Evolutionary conservation across 2,329 filamentous ascomycete genomes (phyloP).

Genomic region (Epichloe sp.): DNA sequence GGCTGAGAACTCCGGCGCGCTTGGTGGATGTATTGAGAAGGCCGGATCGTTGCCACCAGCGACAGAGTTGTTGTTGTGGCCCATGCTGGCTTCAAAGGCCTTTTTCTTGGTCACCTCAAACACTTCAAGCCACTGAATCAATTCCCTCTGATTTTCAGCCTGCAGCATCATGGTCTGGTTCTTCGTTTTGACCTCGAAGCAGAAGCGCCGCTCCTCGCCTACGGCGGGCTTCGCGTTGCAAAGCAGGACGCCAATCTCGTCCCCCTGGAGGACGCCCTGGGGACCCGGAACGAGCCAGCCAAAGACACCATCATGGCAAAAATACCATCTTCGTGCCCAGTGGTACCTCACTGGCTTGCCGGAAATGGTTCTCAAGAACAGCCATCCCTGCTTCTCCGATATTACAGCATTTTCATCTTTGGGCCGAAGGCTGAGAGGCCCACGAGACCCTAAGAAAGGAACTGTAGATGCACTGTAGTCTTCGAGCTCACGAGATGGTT

Average conservation of each 20-base stretch:
- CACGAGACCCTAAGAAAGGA: conserved; percentile 63
- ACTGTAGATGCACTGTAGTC: conserved; percentile 86
- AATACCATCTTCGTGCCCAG: conserved; percentile 91
- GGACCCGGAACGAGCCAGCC: conserved; percentile 80
- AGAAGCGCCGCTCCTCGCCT: conserved; percentile 87
- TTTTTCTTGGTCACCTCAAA: conserved; percentile 92
- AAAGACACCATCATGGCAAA: conserved; percentile 90
- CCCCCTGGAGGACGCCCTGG: conserved; percentile 84
- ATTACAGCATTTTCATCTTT: conserved; percentile 35
- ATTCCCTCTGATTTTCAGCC: conserved; percentile 78
- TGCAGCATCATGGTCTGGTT: conserved; percentile 81
- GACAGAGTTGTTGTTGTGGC: conserved; percentile 34
- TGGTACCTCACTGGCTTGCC: conserved; percentile 83
- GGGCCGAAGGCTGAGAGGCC: conserved; percentile 51
- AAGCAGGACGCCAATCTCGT: conserved; percentile 87
- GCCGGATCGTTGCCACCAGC: conserved; percentile 53
- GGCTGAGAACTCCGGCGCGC: conserved; percentile 81
- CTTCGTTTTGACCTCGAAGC: conserved; percentile 97
- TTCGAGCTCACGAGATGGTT: conserved; percentile 83
- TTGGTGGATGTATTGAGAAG: conserved; percentile 82
- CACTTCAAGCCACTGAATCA: conserved; percentile 89
- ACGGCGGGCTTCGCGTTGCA: conserved; percentile 87
- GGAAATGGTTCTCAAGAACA: conserved; percentile 68
- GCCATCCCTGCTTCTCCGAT: conserved; percentile 85
- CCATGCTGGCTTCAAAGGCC: conserved; percentile 64